Evolutionary conservation across 1,139 yeast species (phyloP).

Genomic region (Lipomyces yarrowii): DNA sequence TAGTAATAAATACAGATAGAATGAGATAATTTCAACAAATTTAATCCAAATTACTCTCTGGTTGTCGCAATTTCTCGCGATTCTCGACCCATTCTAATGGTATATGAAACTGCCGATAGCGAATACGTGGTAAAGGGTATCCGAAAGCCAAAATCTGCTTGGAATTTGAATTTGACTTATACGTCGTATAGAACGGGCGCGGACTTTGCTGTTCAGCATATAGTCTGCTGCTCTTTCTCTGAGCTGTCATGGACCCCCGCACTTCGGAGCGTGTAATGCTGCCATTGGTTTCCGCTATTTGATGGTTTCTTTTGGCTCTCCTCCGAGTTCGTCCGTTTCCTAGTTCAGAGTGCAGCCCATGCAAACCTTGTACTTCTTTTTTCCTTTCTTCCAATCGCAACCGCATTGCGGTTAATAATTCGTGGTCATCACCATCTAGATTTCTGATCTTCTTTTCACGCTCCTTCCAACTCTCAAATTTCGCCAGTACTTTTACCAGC

Average conservation of each 20-base stretch:
- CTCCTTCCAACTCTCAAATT: slow-evolving; percentile 51
- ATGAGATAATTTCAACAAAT: neutral
- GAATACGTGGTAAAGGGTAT: slow-evolving; percentile 21
- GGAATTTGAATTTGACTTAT: neutral
- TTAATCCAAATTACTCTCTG: neutral
- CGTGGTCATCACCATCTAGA: neutral
- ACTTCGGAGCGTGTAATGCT: neutral
- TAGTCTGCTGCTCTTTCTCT: neutral
- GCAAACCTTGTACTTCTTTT: neutral
- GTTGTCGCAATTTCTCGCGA: slow-evolving; percentile 7
- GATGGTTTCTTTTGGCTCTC: neutral
- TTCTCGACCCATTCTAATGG: slow-evolving; percentile 20
- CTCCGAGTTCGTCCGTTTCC: neutral
- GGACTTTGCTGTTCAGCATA: neutral
- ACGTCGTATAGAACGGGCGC: neutral
- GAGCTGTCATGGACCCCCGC: neutral
- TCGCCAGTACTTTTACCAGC: slow-evolving; percentile 51
- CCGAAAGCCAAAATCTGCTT: slow-evolving; percentile 22
- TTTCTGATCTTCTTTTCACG: slow-evolving; percentile 35
- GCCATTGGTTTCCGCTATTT: neutral
- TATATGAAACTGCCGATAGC: slow-evolving; percentile 18
- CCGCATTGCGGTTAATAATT: neutral
- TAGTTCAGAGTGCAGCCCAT: neutral
- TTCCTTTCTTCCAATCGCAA: slow-evolving; percentile 9
- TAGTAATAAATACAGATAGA: neutral